Evolutionary conservation across 306 rosid species (phyloP).

Genomic region (Astragalus glycyphyllos): DNA sequence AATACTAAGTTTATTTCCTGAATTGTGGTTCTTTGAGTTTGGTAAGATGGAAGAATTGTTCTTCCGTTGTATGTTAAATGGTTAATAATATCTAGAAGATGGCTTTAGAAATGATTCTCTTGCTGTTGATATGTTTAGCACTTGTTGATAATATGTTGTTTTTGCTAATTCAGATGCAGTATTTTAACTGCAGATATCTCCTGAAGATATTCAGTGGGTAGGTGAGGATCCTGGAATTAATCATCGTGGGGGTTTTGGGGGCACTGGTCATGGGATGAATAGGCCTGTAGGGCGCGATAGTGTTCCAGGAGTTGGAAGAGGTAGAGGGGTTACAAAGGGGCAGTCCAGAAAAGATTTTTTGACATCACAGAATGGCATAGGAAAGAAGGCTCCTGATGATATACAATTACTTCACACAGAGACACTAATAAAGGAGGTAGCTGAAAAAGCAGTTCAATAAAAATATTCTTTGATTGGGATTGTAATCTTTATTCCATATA

Average conservation of each 20-base stretch:
- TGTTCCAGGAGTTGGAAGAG: conserved; percentile 77
- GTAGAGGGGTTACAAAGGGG: conserved; percentile 76
- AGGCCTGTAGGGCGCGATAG: conserved; percentile 67
- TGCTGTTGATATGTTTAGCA: conserved; percentile 36
- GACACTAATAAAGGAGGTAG: conserved; percentile 84
- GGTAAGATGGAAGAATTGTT: neutral
- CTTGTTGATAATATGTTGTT: conserved; percentile 36
- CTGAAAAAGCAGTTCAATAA: conserved; percentile 20
- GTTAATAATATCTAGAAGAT: conserved; percentile 14
- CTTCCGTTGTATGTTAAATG: conserved; percentile 16
- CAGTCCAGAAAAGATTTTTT: conserved; percentile 79
- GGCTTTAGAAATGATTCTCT: conserved; percentile 23
- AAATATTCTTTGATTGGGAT: conserved; percentile 12
- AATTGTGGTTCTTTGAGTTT: too few species aligned
- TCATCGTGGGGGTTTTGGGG: conserved; percentile 68
- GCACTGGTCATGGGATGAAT: conserved; percentile 76
- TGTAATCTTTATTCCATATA: neutral
- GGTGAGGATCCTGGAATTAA: conserved; percentile 88
- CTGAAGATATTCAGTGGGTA: too few species aligned
- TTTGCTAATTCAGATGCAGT: conserved; percentile 53
- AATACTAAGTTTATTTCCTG: too few species aligned
- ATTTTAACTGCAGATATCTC: conserved; percentile 74
- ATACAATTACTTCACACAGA: conserved; percentile 86
- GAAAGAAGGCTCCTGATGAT: conserved; percentile 81
- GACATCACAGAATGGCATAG: conserved; percentile 80